phyloP scores from a whole-genome alignment of 352 stramenopile species.

The Pythium phragmiticola region DNA sequence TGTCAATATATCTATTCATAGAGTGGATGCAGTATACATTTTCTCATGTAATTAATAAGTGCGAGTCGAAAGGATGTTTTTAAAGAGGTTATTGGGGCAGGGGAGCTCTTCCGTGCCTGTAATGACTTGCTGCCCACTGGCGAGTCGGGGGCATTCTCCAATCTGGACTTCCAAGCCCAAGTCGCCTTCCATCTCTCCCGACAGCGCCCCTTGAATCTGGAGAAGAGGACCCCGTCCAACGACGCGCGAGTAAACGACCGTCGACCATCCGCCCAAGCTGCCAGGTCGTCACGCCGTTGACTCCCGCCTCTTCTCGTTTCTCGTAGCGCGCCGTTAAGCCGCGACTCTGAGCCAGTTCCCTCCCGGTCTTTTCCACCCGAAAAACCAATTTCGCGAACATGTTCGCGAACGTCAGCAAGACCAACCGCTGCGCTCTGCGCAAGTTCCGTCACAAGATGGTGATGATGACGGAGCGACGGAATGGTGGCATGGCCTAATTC shows the following conservation, averaged over 20 bases:
- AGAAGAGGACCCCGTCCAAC: slow-evolving; percentile 24
- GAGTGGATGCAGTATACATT: too few relatives aligned
- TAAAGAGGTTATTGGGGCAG: too few relatives aligned
- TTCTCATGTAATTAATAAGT: too few relatives aligned
- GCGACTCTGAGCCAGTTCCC: slow-evolving; percentile 37
- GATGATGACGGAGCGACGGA: neutral
- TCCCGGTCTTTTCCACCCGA: slow-evolving; percentile 40
- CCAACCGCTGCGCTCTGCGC: neutral
- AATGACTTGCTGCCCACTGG: too few relatives aligned
- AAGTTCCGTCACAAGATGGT: slow-evolving; percentile 20
- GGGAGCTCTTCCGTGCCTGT: too few relatives aligned
- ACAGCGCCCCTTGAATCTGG: slow-evolving; percentile 14
- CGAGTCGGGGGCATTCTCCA: slow-evolving; percentile 1
- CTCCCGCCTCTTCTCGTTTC: slow-evolving; percentile 42
- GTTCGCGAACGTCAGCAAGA: slow-evolving; percentile 12
- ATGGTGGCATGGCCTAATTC: slow-evolving; percentile 18
- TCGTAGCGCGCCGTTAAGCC: slow-evolving; percentile 30
- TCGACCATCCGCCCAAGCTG: neutral
- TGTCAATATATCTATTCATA: neutral
- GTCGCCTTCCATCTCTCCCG: neutral
- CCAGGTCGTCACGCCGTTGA: slow-evolving; percentile 6
- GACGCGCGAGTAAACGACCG: slow-evolving; percentile 20
- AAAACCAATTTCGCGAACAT: slow-evolving; percentile 34
- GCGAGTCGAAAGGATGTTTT: too few relatives aligned
- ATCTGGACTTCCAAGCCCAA: slow-evolving; percentile 18